Evolutionary conservation across 2,329 filamentous ascomycete genomes (phyloP).

Genomic region (Sporothrix brunneoviolacea): DNA sequence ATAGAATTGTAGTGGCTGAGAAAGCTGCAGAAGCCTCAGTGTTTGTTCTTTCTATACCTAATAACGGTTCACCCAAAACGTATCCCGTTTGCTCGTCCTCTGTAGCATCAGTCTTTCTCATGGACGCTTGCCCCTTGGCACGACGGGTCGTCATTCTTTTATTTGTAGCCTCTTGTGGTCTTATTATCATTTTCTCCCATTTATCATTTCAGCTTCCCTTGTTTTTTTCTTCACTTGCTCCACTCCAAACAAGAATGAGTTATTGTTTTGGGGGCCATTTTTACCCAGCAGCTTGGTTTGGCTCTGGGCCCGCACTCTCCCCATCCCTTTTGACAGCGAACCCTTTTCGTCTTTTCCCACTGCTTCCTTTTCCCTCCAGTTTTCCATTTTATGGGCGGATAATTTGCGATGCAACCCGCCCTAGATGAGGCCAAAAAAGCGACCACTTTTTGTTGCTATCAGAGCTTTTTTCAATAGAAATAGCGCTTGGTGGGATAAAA

Average conservation of each 20-base stretch:
- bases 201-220: background rate
- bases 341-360: background rate
- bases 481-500: too few relatives aligned
- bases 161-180: background rate
- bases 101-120: too few relatives aligned
- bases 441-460: background rate
- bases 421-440: constrained; percentile 8
- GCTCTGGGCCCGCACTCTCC: background rate
- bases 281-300: constrained; percentile 15
- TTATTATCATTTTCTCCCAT: background rate
- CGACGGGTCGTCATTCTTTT: too few relatives aligned
- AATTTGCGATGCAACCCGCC: background rate
- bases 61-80: too few relatives aligned
- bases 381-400: background rate
- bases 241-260: background rate
- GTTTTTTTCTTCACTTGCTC: background rate
- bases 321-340: background rate
- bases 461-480: too few relatives aligned
- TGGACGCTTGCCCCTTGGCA: too few relatives aligned
- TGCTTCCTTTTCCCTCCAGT: background rate
- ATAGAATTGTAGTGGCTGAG: too few relatives aligned
- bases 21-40: too few relatives aligned
- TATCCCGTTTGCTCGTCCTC: too few relatives aligned
- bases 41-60: too few relatives aligned
- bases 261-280: constrained; percentile 15